Evolutionary conservation across 169 alveolate species (phyloP).

Genomic region (Plasmodium gallinaceum): DNA sequence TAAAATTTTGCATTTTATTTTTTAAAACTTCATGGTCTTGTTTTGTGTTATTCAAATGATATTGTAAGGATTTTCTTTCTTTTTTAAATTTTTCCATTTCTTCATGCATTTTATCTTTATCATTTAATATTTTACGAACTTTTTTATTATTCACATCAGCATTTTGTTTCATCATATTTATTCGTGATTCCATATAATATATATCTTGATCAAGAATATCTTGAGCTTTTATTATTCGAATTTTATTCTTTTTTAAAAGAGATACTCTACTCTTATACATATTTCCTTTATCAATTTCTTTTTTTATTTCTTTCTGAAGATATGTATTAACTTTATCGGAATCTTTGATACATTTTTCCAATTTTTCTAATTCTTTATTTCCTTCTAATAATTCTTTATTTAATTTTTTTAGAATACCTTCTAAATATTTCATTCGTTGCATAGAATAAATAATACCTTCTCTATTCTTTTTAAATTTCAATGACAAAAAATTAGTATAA

Average conservation of each 20-base stretch:
- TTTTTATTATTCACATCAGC: constrained; percentile 29
- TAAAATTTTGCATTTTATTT: constrained; percentile 60
- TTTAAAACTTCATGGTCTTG: constrained; percentile 35
- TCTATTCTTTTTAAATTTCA: constrained; percentile 49
- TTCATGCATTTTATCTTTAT: constrained; percentile 62
- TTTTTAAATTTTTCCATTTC: constrained; percentile 68
- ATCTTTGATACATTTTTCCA: constrained; percentile 29
- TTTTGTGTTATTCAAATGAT: constrained; percentile 30
- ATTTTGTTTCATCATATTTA: constrained; percentile 25
- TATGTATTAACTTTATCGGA: constrained; percentile 15
- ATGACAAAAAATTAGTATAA: constrained; percentile 43
- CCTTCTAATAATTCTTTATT: constrained; percentile 38
- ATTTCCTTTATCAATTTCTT: constrained; percentile 28
- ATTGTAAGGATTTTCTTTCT: constrained; percentile 38
- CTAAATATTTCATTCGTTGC: constrained; percentile 25
- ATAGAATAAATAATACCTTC: constrained; percentile 67
- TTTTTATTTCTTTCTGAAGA: constrained; percentile 27
- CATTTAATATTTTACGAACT: constrained; percentile 14
- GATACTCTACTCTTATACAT: constrained; percentile 31
- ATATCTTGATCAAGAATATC: constrained; percentile 56
- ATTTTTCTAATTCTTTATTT: constrained; percentile 62
- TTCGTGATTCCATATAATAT: constrained; percentile 41
- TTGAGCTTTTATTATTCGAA: constrained; percentile 20
- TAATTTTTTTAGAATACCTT: constrained; percentile 19
- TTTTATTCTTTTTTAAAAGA: constrained; percentile 59